A percentile compares a stretch with the other conserved stretches of the same genome.
Conservation (phyloP, 2,329 filamentous ascomycete genomes). For the Phialophora chinensis region DNA sequence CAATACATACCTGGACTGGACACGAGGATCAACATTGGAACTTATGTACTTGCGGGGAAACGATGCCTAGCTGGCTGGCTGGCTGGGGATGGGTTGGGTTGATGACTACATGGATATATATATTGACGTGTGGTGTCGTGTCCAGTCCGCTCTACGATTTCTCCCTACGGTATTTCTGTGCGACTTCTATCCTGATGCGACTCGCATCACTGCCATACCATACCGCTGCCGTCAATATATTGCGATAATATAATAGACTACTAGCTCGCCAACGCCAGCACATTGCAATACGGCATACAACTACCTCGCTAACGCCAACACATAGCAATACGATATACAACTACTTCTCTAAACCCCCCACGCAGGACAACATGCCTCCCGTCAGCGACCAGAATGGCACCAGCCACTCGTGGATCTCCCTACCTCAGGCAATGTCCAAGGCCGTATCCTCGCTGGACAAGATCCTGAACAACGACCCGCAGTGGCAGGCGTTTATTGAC, state of each 20-base stretch:
- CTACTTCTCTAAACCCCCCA: not conserved
- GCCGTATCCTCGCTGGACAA: slow-evolving; percentile 33
- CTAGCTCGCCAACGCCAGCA: not conserved
- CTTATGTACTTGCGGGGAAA: not conserved
- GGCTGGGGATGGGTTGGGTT: not conserved
- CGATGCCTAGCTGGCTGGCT: not conserved
- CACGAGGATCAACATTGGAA: not conserved
- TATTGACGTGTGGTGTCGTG: not conserved
- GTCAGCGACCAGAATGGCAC: slow-evolving; percentile 22
- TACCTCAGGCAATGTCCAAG: slow-evolving; percentile 36
- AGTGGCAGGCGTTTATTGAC: slow-evolving; percentile 37
- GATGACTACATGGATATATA: not conserved
- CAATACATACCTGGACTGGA: not conserved
- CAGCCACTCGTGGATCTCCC: slow-evolving; percentile 31
- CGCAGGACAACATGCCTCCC: slow-evolving; percentile 24
- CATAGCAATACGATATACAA: not conserved
- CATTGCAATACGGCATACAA: not conserved
- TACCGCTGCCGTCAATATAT: not conserved
- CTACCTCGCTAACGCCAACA: not conserved
- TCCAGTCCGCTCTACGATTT: not conserved
- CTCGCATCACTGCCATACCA: not conserved
- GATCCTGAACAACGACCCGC: slow-evolving; percentile 31
- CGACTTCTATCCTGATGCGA: not conserved
- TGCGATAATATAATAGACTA: not conserved
- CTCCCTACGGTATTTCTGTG: not conserved